Conservation (phyloP, 345 rosid species). For the Eucalyptus albens region DNA sequence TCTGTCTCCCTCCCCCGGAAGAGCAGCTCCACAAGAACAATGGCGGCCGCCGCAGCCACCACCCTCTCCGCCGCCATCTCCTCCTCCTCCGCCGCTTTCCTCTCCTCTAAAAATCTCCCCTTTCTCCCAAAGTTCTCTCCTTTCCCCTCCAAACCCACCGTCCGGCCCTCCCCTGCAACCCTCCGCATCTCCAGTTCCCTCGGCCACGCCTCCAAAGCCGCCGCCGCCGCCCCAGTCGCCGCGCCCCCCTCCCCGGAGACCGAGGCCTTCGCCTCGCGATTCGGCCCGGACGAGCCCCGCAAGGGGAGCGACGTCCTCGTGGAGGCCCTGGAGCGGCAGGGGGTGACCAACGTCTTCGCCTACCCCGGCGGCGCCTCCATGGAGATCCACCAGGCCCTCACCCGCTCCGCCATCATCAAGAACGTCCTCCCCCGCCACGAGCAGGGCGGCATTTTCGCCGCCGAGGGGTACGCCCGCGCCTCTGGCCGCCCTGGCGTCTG, state of each 20-base stretch:
- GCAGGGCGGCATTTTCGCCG: conserved; percentile 92
- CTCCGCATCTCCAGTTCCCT: conserved; percentile 9
- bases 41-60: conserved; percentile 3
- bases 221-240: conserved; percentile 7
- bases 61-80: conserved; percentile 2
- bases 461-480: conserved; percentile 89
- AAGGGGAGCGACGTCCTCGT: conserved; percentile 92
- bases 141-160: neutral
- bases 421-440: conserved; percentile 95
- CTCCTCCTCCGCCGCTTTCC: conserved; percentile 1
- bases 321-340: conserved; percentile 83
- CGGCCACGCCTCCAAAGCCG: conserved; percentile 7
- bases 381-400: conserved; percentile 99
- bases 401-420: conserved; percentile 65
- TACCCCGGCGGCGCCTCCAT: conserved; percentile 93
- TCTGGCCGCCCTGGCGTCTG: conserved; percentile 85
- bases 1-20: neutral
- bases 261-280: conserved; percentile 21
- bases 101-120: neutral
- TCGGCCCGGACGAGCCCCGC: conserved; percentile 57
- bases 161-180: neutral
- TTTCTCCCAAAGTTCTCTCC: neutral
- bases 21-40: neutral
- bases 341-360: conserved; percentile 75
- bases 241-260: neutral